phyloP scores from a whole-genome alignment of 2,329 filamentous ascomycete genomes.

The Fusarium phyllophilum region DNA sequence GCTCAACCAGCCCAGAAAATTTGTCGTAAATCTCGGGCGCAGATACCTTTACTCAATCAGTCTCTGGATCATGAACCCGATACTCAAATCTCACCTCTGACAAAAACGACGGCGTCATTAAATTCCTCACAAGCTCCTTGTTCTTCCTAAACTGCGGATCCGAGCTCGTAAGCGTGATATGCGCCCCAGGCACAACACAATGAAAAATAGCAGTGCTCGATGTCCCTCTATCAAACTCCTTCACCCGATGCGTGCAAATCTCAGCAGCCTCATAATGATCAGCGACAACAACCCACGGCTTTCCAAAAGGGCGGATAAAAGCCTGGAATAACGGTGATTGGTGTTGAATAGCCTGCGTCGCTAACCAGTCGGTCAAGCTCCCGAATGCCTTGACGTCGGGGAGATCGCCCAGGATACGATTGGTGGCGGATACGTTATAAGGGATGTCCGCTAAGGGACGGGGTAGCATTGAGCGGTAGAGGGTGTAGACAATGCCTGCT shows the following conservation, averaged over 20 bases:
- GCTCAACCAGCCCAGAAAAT: conserved; percentile 2
- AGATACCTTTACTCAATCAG: conserved; percentile 8
- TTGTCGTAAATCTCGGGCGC: conserved; percentile 33
- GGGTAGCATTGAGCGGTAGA: conserved; percentile 19
- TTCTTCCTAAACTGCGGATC: conserved; percentile 32
- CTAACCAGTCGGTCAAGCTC: conserved; percentile 27
- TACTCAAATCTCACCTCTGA: background rate
- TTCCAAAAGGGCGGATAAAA: conserved; percentile 19
- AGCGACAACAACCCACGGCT: conserved; percentile 27
- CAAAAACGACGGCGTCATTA: conserved; percentile 28
- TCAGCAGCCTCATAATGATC: conserved; percentile 32
- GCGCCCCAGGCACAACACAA: conserved; percentile 14
- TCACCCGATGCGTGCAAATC: conserved; percentile 18
- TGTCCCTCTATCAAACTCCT: conserved; percentile 27
- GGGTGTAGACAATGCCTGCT: conserved; percentile 4
- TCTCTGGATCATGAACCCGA: accelerated
- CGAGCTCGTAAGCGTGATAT: conserved; percentile 19
- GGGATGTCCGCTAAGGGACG: conserved; percentile 20
- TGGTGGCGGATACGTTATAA: conserved; percentile 20
- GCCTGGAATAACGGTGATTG: conserved; percentile 21
- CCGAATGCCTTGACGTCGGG: conserved; percentile 18
- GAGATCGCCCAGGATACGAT: conserved; percentile 22
- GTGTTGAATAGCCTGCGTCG: conserved; percentile 10
- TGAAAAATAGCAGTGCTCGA: conserved; percentile 13
- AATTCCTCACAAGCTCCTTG: conserved; percentile 30